Base-by-base conservation (phyloP, 2,329 filamentous ascomycete genomes). In the Plectosphaerella sp. region DNA sequence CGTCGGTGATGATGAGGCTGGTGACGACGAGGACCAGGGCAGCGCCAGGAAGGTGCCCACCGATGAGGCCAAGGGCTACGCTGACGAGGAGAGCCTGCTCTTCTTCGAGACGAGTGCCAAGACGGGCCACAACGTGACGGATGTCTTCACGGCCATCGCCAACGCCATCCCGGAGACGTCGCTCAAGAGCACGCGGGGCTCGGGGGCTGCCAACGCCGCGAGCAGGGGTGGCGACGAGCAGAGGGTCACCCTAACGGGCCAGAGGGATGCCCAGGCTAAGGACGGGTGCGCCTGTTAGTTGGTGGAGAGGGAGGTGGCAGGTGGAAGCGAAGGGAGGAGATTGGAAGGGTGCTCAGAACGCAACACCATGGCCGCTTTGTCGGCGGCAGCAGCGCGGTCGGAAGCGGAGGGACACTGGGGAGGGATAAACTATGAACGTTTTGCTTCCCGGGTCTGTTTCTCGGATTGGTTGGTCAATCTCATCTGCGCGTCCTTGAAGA, bases 61-160 rank as follows among this genome's bases (percentile, higher is more conserved):
- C n/a, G 87, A 90, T 58, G 92, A 97, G 74, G 94, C 92, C 42
- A 91, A 91, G 74, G 77, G 84, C 51, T 99, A 97, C 71, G 94
- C 94, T 8, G 92, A 97, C 61, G 93, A 97, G 71, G 94, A 99
- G 72, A 84, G 87, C 51, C 75, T 99, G 59, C 72, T 99, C 58
- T 99, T 99, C 76, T 97, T 97, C 69, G 94, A 99, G 78, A 99
- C 94, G 15, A 96, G 90, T 68, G 94, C 94, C 47, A 99, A 99
- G 84, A 94, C 91, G 4, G 94, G 94, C 24, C 82, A 88, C 66
- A 97, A 97, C 69, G 94, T 99, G 39, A 85, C 88, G 50, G 93
- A 97, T 62, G 94, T 99, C 33, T 99, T 99, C 67, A 97, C 92
- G 45, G 94, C 94, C 33, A 99, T 99, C 67, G 94, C 94, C 54